Evolutionary conservation across 1,284 basidiomycete species (phyloP).

Genomic region (Tilletia setariae): DNA sequence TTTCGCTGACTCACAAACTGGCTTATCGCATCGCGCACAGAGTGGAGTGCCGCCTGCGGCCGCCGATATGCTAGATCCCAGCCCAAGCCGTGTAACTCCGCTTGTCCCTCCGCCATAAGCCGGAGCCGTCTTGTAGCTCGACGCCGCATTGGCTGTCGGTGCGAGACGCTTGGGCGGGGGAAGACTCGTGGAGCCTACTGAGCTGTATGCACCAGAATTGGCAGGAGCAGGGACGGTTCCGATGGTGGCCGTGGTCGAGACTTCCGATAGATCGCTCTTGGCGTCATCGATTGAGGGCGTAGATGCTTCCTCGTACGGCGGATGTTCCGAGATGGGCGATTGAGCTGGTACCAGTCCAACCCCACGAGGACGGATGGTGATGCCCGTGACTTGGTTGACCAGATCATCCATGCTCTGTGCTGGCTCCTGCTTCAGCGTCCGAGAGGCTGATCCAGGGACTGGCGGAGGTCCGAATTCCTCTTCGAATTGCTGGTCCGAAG

Average conservation of each 20-base stretch:
- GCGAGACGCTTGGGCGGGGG: background rate
- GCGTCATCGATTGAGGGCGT: conserved; percentile 13
- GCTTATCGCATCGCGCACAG: conserved; percentile 42
- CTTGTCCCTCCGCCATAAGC: conserved; percentile 18
- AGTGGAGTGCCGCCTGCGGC: conserved; percentile 42
- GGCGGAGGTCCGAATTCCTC: background rate
- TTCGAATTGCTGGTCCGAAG: background rate
- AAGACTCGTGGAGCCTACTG: background rate
- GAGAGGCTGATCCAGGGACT: background rate
- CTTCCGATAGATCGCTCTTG: background rate
- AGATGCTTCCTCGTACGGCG: conserved; percentile 28
- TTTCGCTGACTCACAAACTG: conserved; percentile 41
- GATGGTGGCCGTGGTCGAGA: conserved; percentile 22
- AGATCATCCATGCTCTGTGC: conserved; percentile 9
- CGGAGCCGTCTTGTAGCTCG: background rate
- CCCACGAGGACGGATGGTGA: conserved; percentile 27
- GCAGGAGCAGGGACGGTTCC: conserved; percentile 18
- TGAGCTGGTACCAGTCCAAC: conserved; percentile 18
- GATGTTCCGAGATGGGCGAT: conserved; percentile 1
- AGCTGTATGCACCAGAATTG: no score
- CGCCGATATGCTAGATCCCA: conserved; percentile 24
- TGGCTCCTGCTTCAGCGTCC: background rate
- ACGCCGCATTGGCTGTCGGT: background rate
- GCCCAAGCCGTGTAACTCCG: conserved; percentile 34
- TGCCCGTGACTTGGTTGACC: conserved; percentile 21